A percentile compares a stretch with the other conserved stretches of the same genome.
Evolutionary conservation across 2,329 filamentous ascomycete species (phyloP).

Genomic region (Ophiostoma ulmi): DNA sequence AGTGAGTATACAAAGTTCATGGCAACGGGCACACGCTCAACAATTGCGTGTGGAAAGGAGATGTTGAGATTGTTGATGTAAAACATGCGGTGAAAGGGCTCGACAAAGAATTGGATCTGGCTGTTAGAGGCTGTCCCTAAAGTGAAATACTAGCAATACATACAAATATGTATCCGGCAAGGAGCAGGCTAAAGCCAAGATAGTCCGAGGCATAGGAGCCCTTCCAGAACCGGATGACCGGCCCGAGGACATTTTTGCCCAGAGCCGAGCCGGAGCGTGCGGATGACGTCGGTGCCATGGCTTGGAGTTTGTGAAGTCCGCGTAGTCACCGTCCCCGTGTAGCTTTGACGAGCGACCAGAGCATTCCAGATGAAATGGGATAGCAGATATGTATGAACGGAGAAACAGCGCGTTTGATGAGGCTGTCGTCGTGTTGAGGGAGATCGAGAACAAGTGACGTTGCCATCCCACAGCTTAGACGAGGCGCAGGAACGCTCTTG

Average conservation of each 20-base stretch:
- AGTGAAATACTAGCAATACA: neutral
- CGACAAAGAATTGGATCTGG: slow-evolving; percentile 62
- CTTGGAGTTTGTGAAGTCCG: slow-evolving; percentile 20
- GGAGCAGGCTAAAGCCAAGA: slow-evolving; percentile 66
- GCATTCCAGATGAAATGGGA: slow-evolving; percentile 32
- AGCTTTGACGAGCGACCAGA: slow-evolving; percentile 36
- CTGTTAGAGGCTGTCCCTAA: neutral
- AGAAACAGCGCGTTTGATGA: neutral
- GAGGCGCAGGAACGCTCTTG: neutral
- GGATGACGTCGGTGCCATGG: slow-evolving; percentile 36
- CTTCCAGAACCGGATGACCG: slow-evolving; percentile 47
- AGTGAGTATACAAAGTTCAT: slow-evolving; percentile 78
- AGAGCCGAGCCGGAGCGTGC: neutral
- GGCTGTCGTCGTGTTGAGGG: neutral
- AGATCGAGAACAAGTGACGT: neutral
- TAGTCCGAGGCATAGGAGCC: slow-evolving; percentile 87
- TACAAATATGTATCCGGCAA: slow-evolving; percentile 56
- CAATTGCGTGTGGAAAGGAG: slow-evolving; percentile 76
- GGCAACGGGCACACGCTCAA: slow-evolving; percentile 77
- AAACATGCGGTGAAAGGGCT: slow-evolving; percentile 94
- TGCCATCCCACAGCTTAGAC: neutral
- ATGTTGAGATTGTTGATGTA: slow-evolving; percentile 78
- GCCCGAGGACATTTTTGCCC: slow-evolving; percentile 30
- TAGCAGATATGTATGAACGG: neutral
- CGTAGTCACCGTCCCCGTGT: slow-evolving; percentile 43